phyloP scores from a whole-genome alignment of 169 alveolate genomes.

The Cryptosporidium canis region DNA sequence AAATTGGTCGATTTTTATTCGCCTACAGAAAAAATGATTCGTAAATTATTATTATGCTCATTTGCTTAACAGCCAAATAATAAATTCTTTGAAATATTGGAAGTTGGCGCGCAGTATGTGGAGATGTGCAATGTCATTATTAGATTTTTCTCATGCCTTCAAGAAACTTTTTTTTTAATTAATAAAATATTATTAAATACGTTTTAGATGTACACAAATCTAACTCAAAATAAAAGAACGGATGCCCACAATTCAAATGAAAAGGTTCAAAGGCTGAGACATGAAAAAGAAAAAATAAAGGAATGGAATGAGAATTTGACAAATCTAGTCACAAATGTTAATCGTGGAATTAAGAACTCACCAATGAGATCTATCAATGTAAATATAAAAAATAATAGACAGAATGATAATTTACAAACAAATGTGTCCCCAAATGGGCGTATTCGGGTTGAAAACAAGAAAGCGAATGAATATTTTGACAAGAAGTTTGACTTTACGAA shows the following conservation, averaged over 20 bases:
- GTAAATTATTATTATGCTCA: background rate
- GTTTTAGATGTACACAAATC: constrained; percentile 9
- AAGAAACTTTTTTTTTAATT: background rate
- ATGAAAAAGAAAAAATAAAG: constrained; percentile 66
- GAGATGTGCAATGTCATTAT: constrained; percentile 65
- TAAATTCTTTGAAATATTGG: background rate
- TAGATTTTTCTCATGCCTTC: constrained; percentile 2
- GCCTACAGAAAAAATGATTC: background rate
- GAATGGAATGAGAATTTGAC: constrained; percentile 67
- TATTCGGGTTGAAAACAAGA: background rate
- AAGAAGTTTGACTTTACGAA: background rate
- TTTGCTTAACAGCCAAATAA: background rate
- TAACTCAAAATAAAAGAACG: background rate
- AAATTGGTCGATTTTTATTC: background rate
- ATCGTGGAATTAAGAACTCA: background rate
- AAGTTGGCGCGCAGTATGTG: constrained; percentile 69
- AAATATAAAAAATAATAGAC: background rate
- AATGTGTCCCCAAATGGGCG: background rate
- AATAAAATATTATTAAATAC: background rate
- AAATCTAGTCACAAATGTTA: constrained; percentile 27
- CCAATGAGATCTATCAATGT: background rate
- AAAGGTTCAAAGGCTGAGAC: constrained; percentile 8
- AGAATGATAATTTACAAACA: background rate
- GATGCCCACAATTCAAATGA: background rate
- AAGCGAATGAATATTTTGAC: background rate